Conservation (phyloP, 345 rosid species). For the Camelina neglecta region DNA sequence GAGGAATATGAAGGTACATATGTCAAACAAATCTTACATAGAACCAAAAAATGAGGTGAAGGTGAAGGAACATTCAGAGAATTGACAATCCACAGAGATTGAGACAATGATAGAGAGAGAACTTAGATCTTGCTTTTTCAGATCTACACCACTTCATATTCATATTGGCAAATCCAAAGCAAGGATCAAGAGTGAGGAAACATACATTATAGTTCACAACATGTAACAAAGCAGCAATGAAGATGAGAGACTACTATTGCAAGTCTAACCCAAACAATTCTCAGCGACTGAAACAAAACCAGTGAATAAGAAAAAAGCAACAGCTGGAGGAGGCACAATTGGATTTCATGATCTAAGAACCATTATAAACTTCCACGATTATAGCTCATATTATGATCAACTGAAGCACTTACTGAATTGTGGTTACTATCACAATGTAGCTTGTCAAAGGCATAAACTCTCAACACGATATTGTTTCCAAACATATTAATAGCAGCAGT, state of each 20-base stretch:
- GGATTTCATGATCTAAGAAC: not conserved
- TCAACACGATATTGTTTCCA: slow-evolving; percentile 2
- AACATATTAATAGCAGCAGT: not conserved
- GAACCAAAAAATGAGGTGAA: no score
- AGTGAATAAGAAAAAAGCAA: no score
- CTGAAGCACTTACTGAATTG: not conserved
- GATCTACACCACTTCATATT: no score
- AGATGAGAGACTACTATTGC: not conserved
- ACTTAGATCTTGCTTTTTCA: no score
- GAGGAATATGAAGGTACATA: no score
- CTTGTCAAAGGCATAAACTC: not conserved
- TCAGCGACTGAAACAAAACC: not conserved
- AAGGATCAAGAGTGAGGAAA: not conserved
- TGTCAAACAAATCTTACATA: no score
- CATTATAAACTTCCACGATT: not conserved
- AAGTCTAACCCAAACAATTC: not conserved
- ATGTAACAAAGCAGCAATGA: not conserved
- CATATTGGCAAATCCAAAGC: no score
- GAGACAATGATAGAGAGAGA: no score
- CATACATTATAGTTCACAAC: not conserved
- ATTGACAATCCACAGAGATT: no score
- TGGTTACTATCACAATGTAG: not conserved
- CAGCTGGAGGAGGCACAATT: not conserved
- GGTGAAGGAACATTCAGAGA: no score
- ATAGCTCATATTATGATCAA: not conserved